phyloP scores from a whole-genome alignment of 2,329 filamentous ascomycete genomes.

The Gliomastix tumulicola region DNA sequence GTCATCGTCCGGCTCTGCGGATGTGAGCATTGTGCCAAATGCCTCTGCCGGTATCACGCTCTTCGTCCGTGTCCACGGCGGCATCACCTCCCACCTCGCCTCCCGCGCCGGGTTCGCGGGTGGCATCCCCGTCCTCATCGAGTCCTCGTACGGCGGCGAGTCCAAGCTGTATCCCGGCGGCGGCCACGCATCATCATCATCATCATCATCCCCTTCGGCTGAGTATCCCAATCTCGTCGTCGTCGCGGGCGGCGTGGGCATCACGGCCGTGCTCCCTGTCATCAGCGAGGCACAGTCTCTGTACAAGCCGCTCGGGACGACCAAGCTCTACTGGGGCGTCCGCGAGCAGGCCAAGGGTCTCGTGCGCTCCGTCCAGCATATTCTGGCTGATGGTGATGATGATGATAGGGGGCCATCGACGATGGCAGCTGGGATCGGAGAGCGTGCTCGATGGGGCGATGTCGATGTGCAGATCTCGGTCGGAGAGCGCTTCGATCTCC shows the following conservation, averaged over 20 bases:
- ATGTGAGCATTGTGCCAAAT: no score
- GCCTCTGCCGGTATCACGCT: constrained; percentile 7
- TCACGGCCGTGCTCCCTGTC: constrained; percentile 13
- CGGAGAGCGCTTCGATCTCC: constrained; percentile 1
- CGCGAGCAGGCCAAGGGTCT: constrained; percentile 3
- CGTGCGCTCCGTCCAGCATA: constrained; percentile 4
- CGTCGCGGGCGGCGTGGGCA: constrained; percentile 18
- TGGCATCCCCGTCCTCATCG: constrained; percentile 9
- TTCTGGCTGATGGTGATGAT: background rate
- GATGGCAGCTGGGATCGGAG: no score
- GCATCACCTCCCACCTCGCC: constrained; percentile 7
- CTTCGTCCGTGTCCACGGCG: constrained; percentile 8
- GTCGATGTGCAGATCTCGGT: constrained; percentile 6
- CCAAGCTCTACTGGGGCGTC: constrained; percentile 8
- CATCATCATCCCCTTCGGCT: no score
- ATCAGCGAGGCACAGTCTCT: constrained; percentile 1
- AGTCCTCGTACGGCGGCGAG: constrained; percentile 9
- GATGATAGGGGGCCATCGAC: background rate
- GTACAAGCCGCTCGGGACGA: constrained; percentile 1
- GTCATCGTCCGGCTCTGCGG: background rate
- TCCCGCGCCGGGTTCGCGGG: constrained; percentile 1
- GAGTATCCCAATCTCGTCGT: constrained; percentile 13
- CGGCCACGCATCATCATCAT: no score
- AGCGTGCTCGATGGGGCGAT: constrained; percentile 2
- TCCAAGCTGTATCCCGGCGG: constrained; percentile 5